Conservation (phyloP, 2,329 filamentous ascomycete species). For the Zymoseptoria brevis region DNA sequence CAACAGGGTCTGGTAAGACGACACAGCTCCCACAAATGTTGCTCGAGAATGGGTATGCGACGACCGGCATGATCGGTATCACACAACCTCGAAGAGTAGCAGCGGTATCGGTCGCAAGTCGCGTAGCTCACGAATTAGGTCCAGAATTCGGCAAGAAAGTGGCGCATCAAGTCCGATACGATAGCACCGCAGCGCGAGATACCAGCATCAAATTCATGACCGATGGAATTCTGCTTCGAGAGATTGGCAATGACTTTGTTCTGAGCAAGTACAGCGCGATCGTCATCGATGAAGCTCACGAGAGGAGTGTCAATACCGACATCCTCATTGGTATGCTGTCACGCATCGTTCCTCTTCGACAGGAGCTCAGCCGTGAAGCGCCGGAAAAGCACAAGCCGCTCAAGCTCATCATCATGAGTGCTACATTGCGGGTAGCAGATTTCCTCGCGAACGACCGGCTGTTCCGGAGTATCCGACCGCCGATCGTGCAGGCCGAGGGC, state of each 20-base stretch:
- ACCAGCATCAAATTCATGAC: constrained; percentile 99
- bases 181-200: constrained; percentile 68
- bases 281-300: constrained; percentile 93
- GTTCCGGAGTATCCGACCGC: constrained; percentile 60
- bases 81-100: constrained; percentile 93
- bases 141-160: constrained; percentile 62
- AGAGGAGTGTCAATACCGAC: constrained; percentile 94
- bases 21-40: constrained; percentile 96
- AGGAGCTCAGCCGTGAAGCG: constrained; percentile 65
- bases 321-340: constrained; percentile 97
- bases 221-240: constrained; percentile 86
- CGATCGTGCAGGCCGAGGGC: constrained; percentile 81
- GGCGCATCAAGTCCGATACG: constrained; percentile 88
- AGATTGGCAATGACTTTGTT: constrained; percentile 82
- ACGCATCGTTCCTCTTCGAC: constrained; percentile 76
- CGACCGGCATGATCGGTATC: constrained; percentile 77
- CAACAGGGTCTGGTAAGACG: constrained; percentile 94
- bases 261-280: constrained; percentile 86
- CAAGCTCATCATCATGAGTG: constrained; percentile 97
- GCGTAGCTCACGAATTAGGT: constrained; percentile 79
- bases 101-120: constrained; percentile 91
- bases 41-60: constrained; percentile 87
- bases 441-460: constrained; percentile 76
- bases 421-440: constrained; percentile 82
- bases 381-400: constrained; percentile 61